Evolutionary conservation across 1,139 yeast species (phyloP).

Genomic region (Arxiozyma telluris): DNA sequence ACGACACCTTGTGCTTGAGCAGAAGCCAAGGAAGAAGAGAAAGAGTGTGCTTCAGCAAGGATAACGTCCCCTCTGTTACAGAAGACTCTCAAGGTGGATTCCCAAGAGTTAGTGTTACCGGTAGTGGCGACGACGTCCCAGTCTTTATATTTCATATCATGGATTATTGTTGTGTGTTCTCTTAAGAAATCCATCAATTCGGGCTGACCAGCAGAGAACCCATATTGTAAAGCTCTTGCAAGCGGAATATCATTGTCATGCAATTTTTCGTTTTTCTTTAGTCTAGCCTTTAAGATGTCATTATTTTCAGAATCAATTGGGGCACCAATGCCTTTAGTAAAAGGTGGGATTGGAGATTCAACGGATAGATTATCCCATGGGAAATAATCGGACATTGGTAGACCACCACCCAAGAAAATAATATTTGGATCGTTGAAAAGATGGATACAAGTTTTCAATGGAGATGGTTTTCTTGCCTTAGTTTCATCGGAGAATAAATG

Average conservation of each 20-base stretch:
- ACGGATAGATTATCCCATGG: constrained; percentile 74
- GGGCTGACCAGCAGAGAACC: constrained; percentile 70
- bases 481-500: constrained; percentile 77
- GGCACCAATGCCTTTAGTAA: constrained; percentile 65
- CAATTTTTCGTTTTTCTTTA: constrained; percentile 28
- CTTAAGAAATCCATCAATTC: constrained; percentile 58
- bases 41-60: constrained; percentile 74
- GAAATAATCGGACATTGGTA: constrained; percentile 82
- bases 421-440: constrained; percentile 66
- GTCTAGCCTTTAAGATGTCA: constrained; percentile 33
- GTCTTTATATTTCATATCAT: constrained; percentile 49
- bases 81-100: constrained; percentile 72
- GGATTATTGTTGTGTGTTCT: constrained; percentile 71
- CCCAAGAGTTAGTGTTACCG: constrained; percentile 90
- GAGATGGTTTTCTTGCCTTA: constrained; percentile 64
- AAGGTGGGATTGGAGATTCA: constrained; percentile 70
- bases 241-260: constrained; percentile 58
- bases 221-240: constrained; percentile 85
- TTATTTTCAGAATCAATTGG: constrained; percentile 40
- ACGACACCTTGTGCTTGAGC: constrained; percentile 65
- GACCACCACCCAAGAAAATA: constrained; percentile 90
- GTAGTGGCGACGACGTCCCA: constrained; percentile 59
- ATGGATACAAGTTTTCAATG: constrained; percentile 75
- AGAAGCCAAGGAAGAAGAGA: constrained; percentile 76
- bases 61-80: constrained; percentile 69